phyloP scores from a whole-genome alignment of 163 green algal species.

The Prototheca cutis region DNA sequence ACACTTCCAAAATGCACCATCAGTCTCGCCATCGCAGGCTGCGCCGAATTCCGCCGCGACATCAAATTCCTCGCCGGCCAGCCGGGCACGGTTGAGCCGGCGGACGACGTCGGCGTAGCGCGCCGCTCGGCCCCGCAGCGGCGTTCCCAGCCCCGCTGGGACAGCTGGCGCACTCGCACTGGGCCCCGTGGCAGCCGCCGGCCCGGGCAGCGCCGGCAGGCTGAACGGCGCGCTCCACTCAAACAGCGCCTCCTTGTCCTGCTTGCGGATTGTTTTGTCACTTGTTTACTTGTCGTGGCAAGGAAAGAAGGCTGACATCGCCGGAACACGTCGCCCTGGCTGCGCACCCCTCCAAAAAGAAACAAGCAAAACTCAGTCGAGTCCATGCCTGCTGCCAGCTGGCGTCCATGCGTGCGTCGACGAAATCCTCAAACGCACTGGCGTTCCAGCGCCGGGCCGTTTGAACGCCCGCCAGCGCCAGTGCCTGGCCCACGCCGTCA shows the following conservation, averaged over 20 bases:
- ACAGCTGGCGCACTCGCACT: no score
- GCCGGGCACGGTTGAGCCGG: constrained; percentile 26
- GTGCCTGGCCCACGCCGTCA: constrained; percentile 54
- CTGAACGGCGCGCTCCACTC: constrained; percentile 42
- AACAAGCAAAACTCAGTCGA: no score
- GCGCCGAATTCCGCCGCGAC: constrained; percentile 24
- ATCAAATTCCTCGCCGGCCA: constrained; percentile 11
- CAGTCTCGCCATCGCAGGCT: constrained; percentile 11
- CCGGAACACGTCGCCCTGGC: no score
- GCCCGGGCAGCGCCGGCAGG: constrained; percentile 7
- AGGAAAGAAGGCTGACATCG: no score
- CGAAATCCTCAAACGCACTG: constrained; percentile 63
- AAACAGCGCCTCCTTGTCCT: constrained; percentile 37
- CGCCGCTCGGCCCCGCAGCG: constrained; percentile 31
- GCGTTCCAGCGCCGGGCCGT: constrained; percentile 45
- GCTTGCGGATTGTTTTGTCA: no score
- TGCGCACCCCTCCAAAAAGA: no score
- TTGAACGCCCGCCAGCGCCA: constrained; percentile 29
- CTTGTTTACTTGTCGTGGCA: no score
- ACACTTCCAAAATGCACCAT: not conserved
- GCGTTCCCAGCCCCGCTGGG: constrained; percentile 7
- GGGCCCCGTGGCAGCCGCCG: no score
- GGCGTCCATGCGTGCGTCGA: constrained; percentile 52
- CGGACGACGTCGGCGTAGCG: constrained; percentile 52
- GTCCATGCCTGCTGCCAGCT: constrained; percentile 79